Evolutionary conservation across 495 filamentous ascomycete species (phyloP).

Genomic region (Penicillium ucsense): DNA sequence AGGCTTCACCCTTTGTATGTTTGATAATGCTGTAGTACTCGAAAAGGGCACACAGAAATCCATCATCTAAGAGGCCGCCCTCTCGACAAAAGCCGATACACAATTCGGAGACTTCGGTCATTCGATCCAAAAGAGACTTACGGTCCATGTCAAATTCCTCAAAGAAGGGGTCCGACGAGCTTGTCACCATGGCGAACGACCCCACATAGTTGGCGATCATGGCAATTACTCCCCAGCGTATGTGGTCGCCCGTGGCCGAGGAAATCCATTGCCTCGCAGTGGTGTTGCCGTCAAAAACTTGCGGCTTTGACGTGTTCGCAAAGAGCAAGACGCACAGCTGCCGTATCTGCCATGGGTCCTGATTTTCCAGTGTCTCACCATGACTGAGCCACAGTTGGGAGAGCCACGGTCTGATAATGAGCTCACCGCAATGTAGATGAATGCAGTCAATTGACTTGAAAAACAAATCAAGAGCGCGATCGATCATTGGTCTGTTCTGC

Average conservation of each 20-base stretch:
- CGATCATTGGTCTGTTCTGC: not conserved
- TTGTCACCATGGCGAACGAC: not conserved
- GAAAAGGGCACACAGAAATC: not conserved
- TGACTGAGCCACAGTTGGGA: not conserved
- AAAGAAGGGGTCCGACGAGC: not conserved
- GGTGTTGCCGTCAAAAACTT: not conserved
- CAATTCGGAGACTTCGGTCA: not conserved
- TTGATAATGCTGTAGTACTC: slow-evolving; percentile 1
- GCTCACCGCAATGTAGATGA: not conserved
- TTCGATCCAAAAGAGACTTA: not conserved
- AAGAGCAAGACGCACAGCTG: not conserved
- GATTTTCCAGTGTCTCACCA: not conserved
- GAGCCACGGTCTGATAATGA: not conserved
- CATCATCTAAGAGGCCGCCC: not conserved
- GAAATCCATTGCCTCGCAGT: not conserved
- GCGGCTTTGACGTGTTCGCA: not conserved
- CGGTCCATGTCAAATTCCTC: not conserved
- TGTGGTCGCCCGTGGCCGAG: not conserved
- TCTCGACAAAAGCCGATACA: slow-evolving; percentile 1
- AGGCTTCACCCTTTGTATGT: slow-evolving; percentile 1
- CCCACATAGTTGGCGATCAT: slow-evolving; percentile 1
- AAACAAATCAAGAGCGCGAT: not conserved
- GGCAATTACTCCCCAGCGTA: slow-evolving; percentile 2
- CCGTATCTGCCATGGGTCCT: not conserved
- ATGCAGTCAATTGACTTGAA: slow-evolving; percentile 1